phyloP scores from a whole-genome alignment of 2,329 filamentous ascomycete genomes.

The Cryphonectria japonica region DNA sequence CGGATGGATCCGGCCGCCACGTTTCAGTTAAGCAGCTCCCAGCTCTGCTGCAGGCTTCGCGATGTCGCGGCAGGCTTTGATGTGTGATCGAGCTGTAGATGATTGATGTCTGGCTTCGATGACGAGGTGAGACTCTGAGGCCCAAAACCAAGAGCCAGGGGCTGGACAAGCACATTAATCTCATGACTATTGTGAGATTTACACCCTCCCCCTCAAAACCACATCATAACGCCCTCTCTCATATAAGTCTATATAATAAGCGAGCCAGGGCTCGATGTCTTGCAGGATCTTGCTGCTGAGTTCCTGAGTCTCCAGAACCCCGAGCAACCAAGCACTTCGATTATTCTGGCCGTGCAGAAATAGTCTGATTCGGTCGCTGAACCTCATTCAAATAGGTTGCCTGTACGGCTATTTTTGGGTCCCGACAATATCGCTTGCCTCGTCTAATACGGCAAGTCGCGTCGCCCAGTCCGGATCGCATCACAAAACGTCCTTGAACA shows the following conservation, averaged over 20 bases:
- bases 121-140: background rate
- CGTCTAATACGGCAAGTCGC: background rate
- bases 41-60: background rate
- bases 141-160: background rate
- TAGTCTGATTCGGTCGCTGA: constrained; percentile 1
- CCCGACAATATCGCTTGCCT: background rate
- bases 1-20: background rate
- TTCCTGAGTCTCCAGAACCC: background rate
- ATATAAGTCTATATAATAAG: background rate
- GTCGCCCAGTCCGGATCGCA: background rate
- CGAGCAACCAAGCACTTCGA: constrained; percentile 7
- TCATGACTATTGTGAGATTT: background rate
- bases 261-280: background rate
- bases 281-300: background rate
- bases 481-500: background rate
- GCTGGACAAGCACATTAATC: background rate
- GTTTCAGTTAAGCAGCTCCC: background rate
- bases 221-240: background rate
- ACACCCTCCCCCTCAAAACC: background rate
- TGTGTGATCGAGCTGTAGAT: background rate
- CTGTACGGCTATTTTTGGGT: constrained; percentile 12
- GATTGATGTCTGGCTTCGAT: background rate
- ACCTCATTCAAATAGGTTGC: background rate
- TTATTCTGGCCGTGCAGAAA: background rate
- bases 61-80: background rate